phyloP scores from a whole-genome alignment of 495 filamentous ascomycete species.

The Aspergillus bridgeri region DNA sequence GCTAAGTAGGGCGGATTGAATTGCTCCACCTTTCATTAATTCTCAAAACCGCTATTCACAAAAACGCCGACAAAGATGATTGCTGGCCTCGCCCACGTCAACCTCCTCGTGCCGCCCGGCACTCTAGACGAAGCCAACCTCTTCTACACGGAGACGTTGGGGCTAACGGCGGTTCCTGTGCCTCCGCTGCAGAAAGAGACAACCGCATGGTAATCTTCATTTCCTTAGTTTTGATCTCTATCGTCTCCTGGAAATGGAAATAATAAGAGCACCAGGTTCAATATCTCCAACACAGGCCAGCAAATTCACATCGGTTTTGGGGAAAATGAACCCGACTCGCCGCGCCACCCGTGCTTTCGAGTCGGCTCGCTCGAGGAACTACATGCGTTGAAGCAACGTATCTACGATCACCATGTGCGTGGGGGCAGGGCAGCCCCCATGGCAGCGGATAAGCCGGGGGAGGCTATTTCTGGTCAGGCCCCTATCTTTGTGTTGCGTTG shows the following conservation, averaged over 20 bases:
- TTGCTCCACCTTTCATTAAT: neutral
- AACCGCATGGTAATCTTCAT: slow-evolving; percentile 44
- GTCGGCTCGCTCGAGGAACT: slow-evolving; percentile 44
- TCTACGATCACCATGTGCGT: slow-evolving; percentile 52
- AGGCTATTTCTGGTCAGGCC: slow-evolving; percentile 45
- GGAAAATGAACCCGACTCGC: slow-evolving; percentile 41
- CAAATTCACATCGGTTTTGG: slow-evolving; percentile 58
- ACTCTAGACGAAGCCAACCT: slow-evolving; percentile 49
- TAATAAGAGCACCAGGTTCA: slow-evolving; percentile 39
- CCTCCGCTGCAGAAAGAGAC: slow-evolving; percentile 47
- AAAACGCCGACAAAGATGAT: slow-evolving; percentile 53
- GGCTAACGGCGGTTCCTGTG: slow-evolving; percentile 46
- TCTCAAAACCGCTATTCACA: neutral
- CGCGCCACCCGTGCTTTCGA: slow-evolving; percentile 58
- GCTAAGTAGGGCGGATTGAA: too few relatives aligned
- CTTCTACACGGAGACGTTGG: slow-evolving; percentile 57
- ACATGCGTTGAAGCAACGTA: slow-evolving; percentile 39
- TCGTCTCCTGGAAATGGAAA: neutral
- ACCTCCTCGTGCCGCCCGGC: slow-evolving; percentile 53
- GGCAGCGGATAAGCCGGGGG: slow-evolving; percentile 55
- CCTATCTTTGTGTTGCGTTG: neutral
- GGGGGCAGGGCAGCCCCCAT: slow-evolving; percentile 48
- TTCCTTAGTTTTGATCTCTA: neutral
- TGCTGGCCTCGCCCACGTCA: slow-evolving; percentile 56
- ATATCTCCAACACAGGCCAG: slow-evolving; percentile 53